Base-by-base conservation (phyloP, 2,329 filamentous ascomycete genomes). In the Fonsecaea multimorphosa region DNA sequence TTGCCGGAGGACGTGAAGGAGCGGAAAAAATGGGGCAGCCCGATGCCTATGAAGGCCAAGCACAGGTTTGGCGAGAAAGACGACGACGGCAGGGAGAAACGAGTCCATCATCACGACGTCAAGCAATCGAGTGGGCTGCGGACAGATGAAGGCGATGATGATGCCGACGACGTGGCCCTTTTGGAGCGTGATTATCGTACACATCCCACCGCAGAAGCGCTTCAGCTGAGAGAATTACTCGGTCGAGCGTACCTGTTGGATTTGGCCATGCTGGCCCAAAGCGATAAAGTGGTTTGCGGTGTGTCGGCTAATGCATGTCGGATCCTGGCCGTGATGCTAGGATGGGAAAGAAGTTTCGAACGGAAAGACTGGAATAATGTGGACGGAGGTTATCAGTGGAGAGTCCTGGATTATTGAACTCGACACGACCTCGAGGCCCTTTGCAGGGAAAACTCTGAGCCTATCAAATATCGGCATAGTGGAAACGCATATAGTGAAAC, bases 231-330 rank as follows among this genome's bases (percentile, higher is more conserved):
- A 55, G 89, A 90, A 76, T 81, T 93, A 32, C 86, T 96, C 3
- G 92, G 89, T 0, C 81, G 92, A n/a, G 90, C 91, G 1, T 96
- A 95, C 78, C 79, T 93, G 76, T 85, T 96, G 78, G 92, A 96
- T 77, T 78, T 96, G 63, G 87, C 89, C 0, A 89, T 96, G 27
- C 80, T 96, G 52, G 86, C 88, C 0, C 82, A 84, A 31, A 85
- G 86, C 16, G 91, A 95, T 75, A 84, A 82, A 12, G 83, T 95
- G 7, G 84, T 96, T 1, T 96, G 92, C 73, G 90, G 88, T 2
- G 89, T 93, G 27, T 91, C 89, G 71, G 77, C 74, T 68, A 76
- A 78, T 16, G 81, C 76, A 3, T 96, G 92, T 76, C 85, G 91
- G 24, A 73, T 96, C 60, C 76, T 96, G 68, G 92, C 86, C 1